Evolutionary conservation across 2,329 filamentous ascomycete species (phyloP), one percentile per base, ranked within the genome.

Genomic region (Pyricularia sp.): DNA sequence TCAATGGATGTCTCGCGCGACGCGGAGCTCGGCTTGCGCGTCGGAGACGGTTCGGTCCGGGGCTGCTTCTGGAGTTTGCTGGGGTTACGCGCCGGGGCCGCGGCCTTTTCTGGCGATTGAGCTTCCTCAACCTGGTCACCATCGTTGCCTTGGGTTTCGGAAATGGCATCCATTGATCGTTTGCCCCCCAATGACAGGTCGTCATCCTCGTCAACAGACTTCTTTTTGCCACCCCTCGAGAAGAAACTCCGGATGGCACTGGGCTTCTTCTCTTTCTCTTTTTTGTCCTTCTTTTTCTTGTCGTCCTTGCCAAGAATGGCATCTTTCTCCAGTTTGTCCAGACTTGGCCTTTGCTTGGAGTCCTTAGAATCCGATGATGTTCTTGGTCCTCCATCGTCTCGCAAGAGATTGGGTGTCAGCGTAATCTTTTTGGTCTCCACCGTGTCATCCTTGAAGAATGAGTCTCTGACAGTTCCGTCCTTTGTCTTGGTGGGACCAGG

Each of bases 381-480:
- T 81, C 84, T 78, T 17, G 79, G 73, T 59, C 83, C 79, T 72
- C 83, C 85, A 73, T 97, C 94, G 73, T 98, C 94, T 61, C 94
- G 89, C 59, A 98, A 82, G 68, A 99, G 81, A 73, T 97, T 97
- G 1, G 95, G 95, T 3, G 95, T 99, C 64, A 99, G 86, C 0
- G 94, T 97, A 73, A 99, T 98, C 81, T 98, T 98, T 79, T 96
- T 93, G 2, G 95, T 97, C 79, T 98, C 95, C 55, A 93, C 91
- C 36, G 88, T 93, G 75, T 99, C 94, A 75, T 98, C 95, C 78
- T 93, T 97, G 84, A 97, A 97, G 83, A 98, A 97, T 0, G 94
- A 97, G 79, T 98, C 94, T 72, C 94, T 88, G 64, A 97, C 86
- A 26, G 92, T 94, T 61, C 93, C 93, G 73, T 97, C 96, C 72